A percentile compares a stretch with the other conserved stretches of the same genome.
Conservation (phyloP, 2,329 filamentous ascomycete genomes). For the Colletotrichum nymphaeae region DNA sequence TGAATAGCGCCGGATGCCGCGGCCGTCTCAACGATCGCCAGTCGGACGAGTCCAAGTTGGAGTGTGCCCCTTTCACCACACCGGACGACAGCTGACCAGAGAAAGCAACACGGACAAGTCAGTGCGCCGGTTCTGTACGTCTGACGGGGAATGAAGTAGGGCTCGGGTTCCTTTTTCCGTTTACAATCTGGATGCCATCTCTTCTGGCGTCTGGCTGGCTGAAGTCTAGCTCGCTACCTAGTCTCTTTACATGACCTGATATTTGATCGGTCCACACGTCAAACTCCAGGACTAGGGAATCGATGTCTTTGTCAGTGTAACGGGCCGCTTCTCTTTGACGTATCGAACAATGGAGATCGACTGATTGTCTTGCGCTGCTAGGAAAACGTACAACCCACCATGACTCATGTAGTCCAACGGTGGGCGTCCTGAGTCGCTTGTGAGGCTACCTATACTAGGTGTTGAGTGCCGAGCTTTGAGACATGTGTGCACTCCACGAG, state of each 20-base stretch:
- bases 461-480: not conserved
- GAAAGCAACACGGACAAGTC: not conserved
- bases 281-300: not conserved
- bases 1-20: not conserved
- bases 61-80: not conserved
- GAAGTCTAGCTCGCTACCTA: not conserved
- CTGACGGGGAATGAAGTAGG: not conserved
- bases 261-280: not conserved
- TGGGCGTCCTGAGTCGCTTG: not conserved
- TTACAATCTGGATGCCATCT: not conserved
- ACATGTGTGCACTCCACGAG: not conserved
- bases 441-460: not conserved
- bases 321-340: not conserved
- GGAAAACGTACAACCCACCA: not conserved
- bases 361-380: not conserved
- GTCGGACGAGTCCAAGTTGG: not conserved
- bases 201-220: not conserved
- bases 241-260: not conserved
- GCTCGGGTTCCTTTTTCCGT: not conserved
- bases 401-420: not conserved
- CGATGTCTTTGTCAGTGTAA: not conserved
- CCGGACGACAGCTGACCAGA: conserved; percentile 3
- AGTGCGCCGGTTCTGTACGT: not conserved
- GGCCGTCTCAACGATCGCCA: not conserved
- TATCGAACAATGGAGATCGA: not conserved